Percentiles rank a stretch among this genome's conserved stretches.
These are phyloP conservation scores for Coemansia erecta DNA, from an alignment of 192 early-diverging fungal genomes.

Conservation along the genomic window DNA sequence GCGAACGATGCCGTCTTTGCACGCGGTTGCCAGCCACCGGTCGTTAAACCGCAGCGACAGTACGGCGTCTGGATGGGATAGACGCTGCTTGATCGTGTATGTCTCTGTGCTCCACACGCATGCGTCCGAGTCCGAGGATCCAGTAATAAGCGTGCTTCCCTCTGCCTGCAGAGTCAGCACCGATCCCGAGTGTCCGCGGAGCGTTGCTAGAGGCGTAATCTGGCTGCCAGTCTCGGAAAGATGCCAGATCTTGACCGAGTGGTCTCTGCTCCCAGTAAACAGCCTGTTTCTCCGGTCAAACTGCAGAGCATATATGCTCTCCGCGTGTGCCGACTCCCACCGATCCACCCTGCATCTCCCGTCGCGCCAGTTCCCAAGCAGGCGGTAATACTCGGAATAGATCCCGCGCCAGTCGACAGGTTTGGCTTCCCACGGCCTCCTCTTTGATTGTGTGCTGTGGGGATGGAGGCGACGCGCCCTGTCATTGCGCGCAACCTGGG, in stretches of 20 bases:
- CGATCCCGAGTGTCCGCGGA: conserved; percentile 69
- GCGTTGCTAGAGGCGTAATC: conserved; percentile 54
- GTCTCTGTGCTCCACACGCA: conserved; percentile 72
- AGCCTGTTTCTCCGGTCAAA: conserved; percentile 66
- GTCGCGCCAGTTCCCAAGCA: conserved; percentile 73
- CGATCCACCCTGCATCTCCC: conserved; percentile 60
- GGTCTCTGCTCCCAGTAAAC: conserved; percentile 70
- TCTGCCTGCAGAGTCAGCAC: conserved; percentile 88
- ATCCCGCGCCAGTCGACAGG: conserved; percentile 73
- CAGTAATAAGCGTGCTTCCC: conserved; percentile 61
- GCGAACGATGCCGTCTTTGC: conserved; percentile 77
- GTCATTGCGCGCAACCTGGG: neutral
- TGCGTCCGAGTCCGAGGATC: conserved; percentile 66
- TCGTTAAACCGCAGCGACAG: conserved; percentile 75
- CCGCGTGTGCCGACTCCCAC: conserved; percentile 70
- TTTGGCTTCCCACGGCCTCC: neutral
- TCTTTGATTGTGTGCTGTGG: conserved; percentile 9
- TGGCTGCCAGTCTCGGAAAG: conserved; percentile 55
- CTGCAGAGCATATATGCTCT: conserved; percentile 85
- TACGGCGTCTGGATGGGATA: conserved; percentile 69
- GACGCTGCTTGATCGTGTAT: conserved; percentile 38
- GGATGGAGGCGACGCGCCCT: neutral
- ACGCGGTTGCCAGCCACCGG: conserved; percentile 74
- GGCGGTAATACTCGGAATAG: conserved; percentile 60
- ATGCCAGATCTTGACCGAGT: conserved; percentile 77